Base-by-base conservation (phyloP, 352 stramenopile genomes). In the Plasmopara halstedii region DNA sequence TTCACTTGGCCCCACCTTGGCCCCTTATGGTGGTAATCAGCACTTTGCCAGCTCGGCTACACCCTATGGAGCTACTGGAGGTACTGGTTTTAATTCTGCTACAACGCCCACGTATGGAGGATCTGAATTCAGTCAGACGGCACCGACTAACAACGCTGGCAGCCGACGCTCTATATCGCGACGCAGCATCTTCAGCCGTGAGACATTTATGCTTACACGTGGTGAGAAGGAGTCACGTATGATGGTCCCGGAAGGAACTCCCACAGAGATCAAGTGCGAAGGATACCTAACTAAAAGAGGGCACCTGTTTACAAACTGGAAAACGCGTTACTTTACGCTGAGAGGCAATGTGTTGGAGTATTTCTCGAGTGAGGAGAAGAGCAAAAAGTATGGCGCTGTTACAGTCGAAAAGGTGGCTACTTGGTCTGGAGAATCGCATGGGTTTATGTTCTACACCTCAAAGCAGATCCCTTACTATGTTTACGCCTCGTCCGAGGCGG, bases 391-490 rank as follows among this genome's bases (percentile, higher is more conserved):
- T 38, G 83, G 83, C 15, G 82, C 70, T n/a, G 83, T 94, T 5
- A 83, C 77, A 36, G 77, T 94, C 20, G 78, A 85, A 35, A 94
- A 94, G 53, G 83, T 94, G 13, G 81, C 80, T 3, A 67, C 76
- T 21, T 94, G 83, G 83, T 84, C 78, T 5, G 80, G 83, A 13
- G 83, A 92, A 59, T 59, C 83, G 6, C 81, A 93, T 37, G 81
- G 81, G 21, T 94, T 94, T 50, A 94, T 93, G 83, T 94, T 94
- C 39, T 90, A 90, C 60, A 94, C 83, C 19, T 80, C 70, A 26
- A 93, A 94, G 58, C 81, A 93, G 57, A 85, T 93, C 10, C 79
- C 83, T 6, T 94, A 93, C 58, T 94, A 93, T 39, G 83, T 94
- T 29, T 94, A 93, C 53, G 83, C 83, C 8, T 76, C 79, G 21